Conservation (phyloP, 2,329 filamentous ascomycete species). For the Metarhizium humberi region DNA sequence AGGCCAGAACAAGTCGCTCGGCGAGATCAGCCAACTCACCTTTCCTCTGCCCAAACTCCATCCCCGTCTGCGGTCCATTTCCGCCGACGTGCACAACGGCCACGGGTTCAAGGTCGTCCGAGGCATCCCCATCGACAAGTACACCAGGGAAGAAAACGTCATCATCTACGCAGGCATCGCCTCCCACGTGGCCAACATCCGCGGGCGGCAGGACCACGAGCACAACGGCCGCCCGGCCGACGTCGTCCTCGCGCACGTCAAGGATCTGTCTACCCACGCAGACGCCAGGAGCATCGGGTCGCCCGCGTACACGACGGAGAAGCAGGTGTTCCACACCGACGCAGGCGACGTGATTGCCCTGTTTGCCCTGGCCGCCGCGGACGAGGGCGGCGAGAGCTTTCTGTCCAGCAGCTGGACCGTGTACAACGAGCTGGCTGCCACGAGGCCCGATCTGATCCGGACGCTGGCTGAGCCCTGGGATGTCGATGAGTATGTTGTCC, state of each 20-base stretch:
- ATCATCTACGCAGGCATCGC: slow-evolving; percentile 52
- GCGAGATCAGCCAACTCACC: slow-evolving; percentile 33
- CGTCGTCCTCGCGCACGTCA: slow-evolving; percentile 51
- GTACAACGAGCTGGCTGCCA: no score
- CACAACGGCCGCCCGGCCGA: slow-evolving; percentile 36
- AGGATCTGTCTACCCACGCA: slow-evolving; percentile 36
- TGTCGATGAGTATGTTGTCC: no score
- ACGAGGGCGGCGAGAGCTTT: slow-evolving; percentile 46
- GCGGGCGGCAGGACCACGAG: slow-evolving; percentile 42
- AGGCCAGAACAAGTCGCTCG: slow-evolving; percentile 27
- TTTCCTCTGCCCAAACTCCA: slow-evolving; percentile 48
- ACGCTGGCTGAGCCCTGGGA: no score
- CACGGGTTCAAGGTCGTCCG: slow-evolving; percentile 53
- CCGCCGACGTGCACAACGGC: slow-evolving; percentile 44
- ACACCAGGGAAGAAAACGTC: slow-evolving; percentile 46
- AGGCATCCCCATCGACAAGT: slow-evolving; percentile 42
- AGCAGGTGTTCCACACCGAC: slow-evolving; percentile 23
- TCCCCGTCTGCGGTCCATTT: slow-evolving; percentile 38
- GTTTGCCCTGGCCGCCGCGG: slow-evolving; percentile 42
- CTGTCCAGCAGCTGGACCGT: slow-evolving; percentile 43
- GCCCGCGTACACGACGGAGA: slow-evolving; percentile 43
- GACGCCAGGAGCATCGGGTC: slow-evolving; percentile 37
- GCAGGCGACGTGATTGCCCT: slow-evolving; percentile 49
- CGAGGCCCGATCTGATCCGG: no score
- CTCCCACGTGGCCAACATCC: slow-evolving; percentile 43